Percentiles rank a stretch among this genome's conserved stretches.
These are phyloP conservation scores for Cladophialophora chaetospira DNA, from an alignment of 2,329 filamentous ascomycete genomes.

Conservation along the genomic window DNA sequence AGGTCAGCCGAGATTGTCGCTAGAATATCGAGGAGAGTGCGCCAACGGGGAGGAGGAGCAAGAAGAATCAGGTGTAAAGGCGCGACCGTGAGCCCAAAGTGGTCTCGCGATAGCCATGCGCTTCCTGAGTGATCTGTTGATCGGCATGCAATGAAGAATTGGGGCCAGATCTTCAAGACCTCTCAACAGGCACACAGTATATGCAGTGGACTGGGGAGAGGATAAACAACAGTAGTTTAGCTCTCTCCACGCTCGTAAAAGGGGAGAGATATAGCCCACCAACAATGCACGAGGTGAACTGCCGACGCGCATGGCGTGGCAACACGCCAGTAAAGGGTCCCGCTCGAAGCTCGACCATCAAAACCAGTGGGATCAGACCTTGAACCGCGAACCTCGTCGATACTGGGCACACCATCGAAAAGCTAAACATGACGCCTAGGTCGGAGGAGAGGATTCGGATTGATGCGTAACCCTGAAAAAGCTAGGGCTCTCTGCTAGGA, in stretches of 20 bases:
- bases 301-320: slow-evolving; percentile 26
- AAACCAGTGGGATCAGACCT: slow-evolving; percentile 15
- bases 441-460: slow-evolving; percentile 20
- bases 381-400: slow-evolving; percentile 13
- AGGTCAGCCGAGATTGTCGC: slow-evolving; percentile 27
- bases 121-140: slow-evolving; percentile 24
- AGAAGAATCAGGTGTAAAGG: slow-evolving; percentile 5
- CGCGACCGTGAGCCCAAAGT: slow-evolving; percentile 9
- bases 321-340: slow-evolving; percentile 11
- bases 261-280: slow-evolving; percentile 1
- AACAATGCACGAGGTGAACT: slow-evolving; percentile 19
- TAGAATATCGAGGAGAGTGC: slow-evolving; percentile 9
- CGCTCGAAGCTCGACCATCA: slow-evolving; percentile 16
- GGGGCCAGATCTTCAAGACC: slow-evolving; percentile 26
- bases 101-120: slow-evolving; percentile 16
- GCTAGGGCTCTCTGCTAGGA: slow-evolving; percentile 7
- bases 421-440: slow-evolving; percentile 14
- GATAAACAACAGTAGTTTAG: slow-evolving; percentile 7
- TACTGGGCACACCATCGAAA: slow-evolving; percentile 16
- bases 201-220: slow-evolving; percentile 6
- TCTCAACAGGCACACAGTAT: not conserved
- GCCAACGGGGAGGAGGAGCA: slow-evolving; percentile 9
- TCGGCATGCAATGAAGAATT: slow-evolving; percentile 18
- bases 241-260: slow-evolving; percentile 5
- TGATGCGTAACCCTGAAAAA: slow-evolving; percentile 24